A percentile compares a stretch with the other conserved stretches of the same genome.
These are phyloP conservation scores for Dactylellina drechsleri DNA, from an alignment of 2,329 filamentous ascomycete species.

Conservation along the genomic window DNA sequence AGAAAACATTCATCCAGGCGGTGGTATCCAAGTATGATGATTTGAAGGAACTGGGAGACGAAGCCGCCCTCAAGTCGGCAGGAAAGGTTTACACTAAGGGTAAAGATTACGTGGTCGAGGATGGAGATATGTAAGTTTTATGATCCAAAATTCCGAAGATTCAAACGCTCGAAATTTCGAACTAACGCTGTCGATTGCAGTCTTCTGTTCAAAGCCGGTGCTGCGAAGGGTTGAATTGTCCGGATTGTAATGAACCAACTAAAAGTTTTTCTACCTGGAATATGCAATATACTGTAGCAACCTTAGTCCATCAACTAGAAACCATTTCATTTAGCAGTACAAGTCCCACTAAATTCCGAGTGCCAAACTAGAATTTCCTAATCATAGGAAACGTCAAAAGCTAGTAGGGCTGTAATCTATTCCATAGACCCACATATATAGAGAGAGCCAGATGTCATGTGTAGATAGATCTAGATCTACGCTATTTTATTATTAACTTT, in stretches of 20 bases:
- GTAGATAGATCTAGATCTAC: too few species aligned
- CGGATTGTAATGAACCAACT: not conserved
- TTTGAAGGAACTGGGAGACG: conserved; percentile 87
- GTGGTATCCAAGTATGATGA: conserved; percentile 89
- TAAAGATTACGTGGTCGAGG: conserved; percentile 92
- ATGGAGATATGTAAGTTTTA: conserved; percentile 71
- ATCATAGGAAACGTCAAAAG: too few species aligned
- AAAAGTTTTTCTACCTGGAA: too few species aligned
- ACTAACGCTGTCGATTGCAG: conserved; percentile 60
- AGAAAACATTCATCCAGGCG: conserved; percentile 99
- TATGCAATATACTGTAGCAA: too few species aligned
- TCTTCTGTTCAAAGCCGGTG: conserved; percentile 88
- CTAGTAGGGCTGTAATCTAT: too few species aligned
- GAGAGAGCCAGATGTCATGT: too few species aligned
- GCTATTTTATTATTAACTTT: too few species aligned
- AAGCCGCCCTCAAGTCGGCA: conserved; percentile 87
- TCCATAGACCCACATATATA: too few species aligned
- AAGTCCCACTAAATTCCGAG: too few species aligned
- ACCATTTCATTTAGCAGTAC: too few species aligned
- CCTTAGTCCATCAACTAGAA: too few species aligned
- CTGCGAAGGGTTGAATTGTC: conserved; percentile 73
- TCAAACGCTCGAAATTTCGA: not conserved
- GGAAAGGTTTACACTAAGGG: conserved; percentile 99
- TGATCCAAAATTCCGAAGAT: not conserved
- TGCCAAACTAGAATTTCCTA: too few species aligned